Base-by-base conservation (phyloP, 495 filamentous ascomycete genomes). In the Aspergillus sparsus region DNA sequence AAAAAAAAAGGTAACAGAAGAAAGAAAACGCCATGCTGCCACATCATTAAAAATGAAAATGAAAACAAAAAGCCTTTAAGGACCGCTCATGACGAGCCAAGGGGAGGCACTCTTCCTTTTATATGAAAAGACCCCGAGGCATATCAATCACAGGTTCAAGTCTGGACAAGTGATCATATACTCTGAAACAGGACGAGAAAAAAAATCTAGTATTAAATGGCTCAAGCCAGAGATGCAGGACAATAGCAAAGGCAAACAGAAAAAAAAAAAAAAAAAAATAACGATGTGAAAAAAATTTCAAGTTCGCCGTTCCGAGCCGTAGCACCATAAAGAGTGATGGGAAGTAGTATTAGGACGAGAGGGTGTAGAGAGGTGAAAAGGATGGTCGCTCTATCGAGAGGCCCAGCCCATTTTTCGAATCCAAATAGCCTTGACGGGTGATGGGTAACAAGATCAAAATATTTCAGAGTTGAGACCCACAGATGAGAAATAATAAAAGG, bases 261-360 rank as follows among this genome's bases (percentile, higher is more conserved):
- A 66, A 55, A 63, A 61, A 63, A 54, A 59, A 54, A 59, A 56
- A 53, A 57, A 67, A 68, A 56, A 51, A 66, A 63, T 67, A 67
- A 58, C 18, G 63, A 67, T 66, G 62, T 60, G 55, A 64, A 61
- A 63, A 65, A 62, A 68, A 57, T 62, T 62, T 69, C 57, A 70
- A 70, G 62, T 73, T 75, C 70, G 75, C 73, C 75, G 69, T 74
- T 75, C 72, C 70, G 66, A 76, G 70, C 74, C 75, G 69, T 76
- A 69, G 72, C 72, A 77, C 75, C 75, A 71, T 78, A 68, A 75
- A 66, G 70, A 74, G 66, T 71, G 75, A 70, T 70, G 62, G 61
- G 42, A 58, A 59, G 60, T 41, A 42, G 50, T 36, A 65, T 59
- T 53, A 60, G 47, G 58, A 59, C 36, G 42, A 57, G 50, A 60